Conservation (phyloP, 2,329 filamentous ascomycete species). For the Purpureocillium takamizusanense region DNA sequence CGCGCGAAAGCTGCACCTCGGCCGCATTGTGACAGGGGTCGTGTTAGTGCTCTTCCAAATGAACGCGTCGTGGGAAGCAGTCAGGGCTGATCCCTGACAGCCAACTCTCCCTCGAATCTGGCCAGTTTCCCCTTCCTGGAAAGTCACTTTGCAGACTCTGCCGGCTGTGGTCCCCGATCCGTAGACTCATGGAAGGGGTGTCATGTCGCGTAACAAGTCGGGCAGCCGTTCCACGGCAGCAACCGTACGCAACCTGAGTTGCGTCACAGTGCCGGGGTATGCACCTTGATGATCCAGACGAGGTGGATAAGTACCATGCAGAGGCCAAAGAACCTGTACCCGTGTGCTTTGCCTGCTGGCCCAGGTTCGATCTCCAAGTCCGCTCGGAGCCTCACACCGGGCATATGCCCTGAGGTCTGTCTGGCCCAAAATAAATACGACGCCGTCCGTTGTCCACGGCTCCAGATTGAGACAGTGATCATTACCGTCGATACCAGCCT, state of each 20-base stretch:
- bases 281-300: neutral
- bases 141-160: neutral
- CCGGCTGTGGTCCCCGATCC: neutral
- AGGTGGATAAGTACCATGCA: neutral
- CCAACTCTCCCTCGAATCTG: slow-evolving; percentile 1
- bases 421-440: slow-evolving; percentile 1
- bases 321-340: no score
- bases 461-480: neutral
- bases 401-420: neutral
- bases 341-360: no score
- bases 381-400: neutral
- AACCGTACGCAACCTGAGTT: slow-evolving; percentile 1
- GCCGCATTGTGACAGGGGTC: neutral
- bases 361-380: no score
- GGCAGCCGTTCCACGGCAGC: slow-evolving; percentile 5
- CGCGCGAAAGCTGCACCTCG: neutral
- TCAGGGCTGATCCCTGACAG: neutral
- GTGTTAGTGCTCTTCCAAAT: neutral
- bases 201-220: neutral
- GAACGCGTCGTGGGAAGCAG: neutral
- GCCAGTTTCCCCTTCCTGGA: slow-evolving; percentile 1
- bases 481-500: neutral
- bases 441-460: neutral
- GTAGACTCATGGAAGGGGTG: neutral
- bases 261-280: slow-evolving; percentile 5